Evolutionary conservation across 805 yeast genomes (phyloP), one percentile per base, ranked within the genome.

Genomic region (Nakazawaea wickerhamii): DNA sequence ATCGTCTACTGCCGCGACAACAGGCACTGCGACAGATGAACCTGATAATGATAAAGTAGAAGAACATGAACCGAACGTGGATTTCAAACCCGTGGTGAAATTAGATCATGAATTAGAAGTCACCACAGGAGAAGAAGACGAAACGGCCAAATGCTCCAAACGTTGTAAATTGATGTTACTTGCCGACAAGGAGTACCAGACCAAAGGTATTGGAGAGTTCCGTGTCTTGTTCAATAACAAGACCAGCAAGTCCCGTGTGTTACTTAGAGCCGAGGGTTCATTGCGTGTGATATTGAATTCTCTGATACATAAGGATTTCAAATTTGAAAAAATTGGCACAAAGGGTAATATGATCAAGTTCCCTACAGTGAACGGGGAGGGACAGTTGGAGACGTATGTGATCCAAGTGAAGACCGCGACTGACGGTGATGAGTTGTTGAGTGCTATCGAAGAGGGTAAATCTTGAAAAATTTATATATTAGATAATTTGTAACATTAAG

Each of bases 181-280:
- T 2, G 70, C 67, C 18, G 70, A 76, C 35, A 75, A 75, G 36
- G 56, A 30, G 45, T 86, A 84, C 55, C 71, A 67, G 28, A 63
- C 77, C 5, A 73, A 73, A 49, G 98, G 98, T 10, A 68, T 89
- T 3, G 98, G 98, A 3, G 90, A 82, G 39, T 68, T 89, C 51
- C 84, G 87, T 54, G 68, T 91, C 10, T 66, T 91, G 43, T 77
- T 73, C 45, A 71, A 82, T 53, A 72, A 72, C 40, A 70, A 66
- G 2, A 79, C 83, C 8, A 64, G 68, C 18, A 86, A 86, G 55
- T 58, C 80, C 3, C 77, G 98, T 58, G 64, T 86, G 11, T 64
- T 91, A 28, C 73, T 91, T 17, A 78, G 98, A 54, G 86, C 96
- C 0, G 98, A 90, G 44, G 96, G 96, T 22, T 80, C 88, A 30